Evolutionary conservation across 2,329 filamentous ascomycete species (phyloP).

Genomic region (Aaosphaeria pasadenensis): DNA sequence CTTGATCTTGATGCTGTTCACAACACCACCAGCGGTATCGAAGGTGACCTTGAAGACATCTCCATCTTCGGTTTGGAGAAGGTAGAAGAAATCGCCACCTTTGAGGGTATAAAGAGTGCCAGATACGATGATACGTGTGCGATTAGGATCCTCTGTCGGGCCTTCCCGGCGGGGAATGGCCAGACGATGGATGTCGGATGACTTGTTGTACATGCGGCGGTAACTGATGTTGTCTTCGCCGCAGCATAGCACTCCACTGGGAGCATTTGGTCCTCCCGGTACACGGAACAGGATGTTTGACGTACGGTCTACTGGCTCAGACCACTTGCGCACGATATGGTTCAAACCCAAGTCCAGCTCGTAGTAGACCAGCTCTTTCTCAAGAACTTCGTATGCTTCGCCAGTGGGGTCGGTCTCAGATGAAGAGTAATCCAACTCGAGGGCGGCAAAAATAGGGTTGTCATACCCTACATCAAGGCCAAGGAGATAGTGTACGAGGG

Average conservation of each 20-base stretch:
- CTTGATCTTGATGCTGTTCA: constrained; percentile 83
- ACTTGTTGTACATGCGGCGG: constrained; percentile 73
- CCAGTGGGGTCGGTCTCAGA: constrained; percentile 88
- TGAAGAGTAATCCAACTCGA: constrained; percentile 92
- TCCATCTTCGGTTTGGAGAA: constrained; percentile 95
- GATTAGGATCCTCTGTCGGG: constrained; percentile 84
- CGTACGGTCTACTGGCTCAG: constrained; percentile 85
- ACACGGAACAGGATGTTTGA: constrained; percentile 92
- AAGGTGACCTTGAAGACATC: constrained; percentile 96
- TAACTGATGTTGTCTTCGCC: constrained; percentile 94
- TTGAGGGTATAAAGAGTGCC: constrained; percentile 98
- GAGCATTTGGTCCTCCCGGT: constrained; percentile 87
- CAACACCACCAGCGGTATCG: constrained; percentile 62
- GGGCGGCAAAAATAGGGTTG: constrained; percentile 91
- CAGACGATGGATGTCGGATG: constrained; percentile 79
- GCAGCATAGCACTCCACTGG: constrained; percentile 92
- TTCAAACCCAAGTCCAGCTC: constrained; percentile 96
- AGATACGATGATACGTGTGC: constrained; percentile 81
- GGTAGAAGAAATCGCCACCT: constrained; percentile 87
- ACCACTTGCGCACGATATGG: constrained; percentile 96
- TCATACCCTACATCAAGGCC: constrained; percentile 94
- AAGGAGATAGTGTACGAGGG: constrained; percentile 82
- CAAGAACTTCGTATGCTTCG: constrained; percentile 73
- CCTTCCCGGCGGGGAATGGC: constrained; percentile 84
- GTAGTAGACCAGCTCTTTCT: constrained; percentile 94